Percentiles rank a stretch among this genome's conserved stretches.
Conservation (phyloP, 345 rosid genomes). For the Orychophragmus violaceus region DNA sequence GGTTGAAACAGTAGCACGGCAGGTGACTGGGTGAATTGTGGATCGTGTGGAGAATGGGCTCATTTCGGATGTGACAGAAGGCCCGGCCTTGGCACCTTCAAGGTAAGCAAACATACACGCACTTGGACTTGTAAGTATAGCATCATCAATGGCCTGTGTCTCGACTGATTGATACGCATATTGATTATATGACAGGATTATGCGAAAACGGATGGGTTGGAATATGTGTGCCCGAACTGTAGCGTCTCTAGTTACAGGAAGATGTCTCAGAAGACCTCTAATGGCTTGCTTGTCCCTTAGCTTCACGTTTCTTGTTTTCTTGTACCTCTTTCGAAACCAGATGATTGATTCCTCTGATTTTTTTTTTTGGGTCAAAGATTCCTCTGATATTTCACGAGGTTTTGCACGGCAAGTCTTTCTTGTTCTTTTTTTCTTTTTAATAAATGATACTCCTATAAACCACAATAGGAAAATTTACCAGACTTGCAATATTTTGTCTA, state of each 20-base stretch:
- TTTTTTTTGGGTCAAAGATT: no score
- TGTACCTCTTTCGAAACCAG: neutral
- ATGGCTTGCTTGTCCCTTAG: slow-evolving; percentile 38
- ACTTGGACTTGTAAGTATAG: neutral
- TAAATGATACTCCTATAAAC: neutral
- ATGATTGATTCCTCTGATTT: neutral
- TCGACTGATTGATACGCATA: neutral
- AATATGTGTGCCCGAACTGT: slow-evolving; percentile 94
- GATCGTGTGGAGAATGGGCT: slow-evolving; percentile 99
- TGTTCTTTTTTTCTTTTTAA: neutral
- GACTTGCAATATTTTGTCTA: no score
- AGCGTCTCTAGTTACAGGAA: slow-evolving; percentile 80
- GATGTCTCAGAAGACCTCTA: slow-evolving; percentile 72
- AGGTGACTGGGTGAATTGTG: slow-evolving; percentile 99
- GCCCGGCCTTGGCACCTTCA: slow-evolving; percentile 97
- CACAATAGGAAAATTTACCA: neutral
- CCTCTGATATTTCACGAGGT: slow-evolving; percentile 1
- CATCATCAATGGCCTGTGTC: neutral
- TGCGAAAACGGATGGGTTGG: slow-evolving; percentile 95
- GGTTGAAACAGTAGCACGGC: slow-evolving; percentile 85
- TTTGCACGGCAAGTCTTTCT: slow-evolving; percentile 13
- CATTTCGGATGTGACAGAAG: slow-evolving; percentile 99
- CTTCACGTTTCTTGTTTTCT: neutral
- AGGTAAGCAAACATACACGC: slow-evolving; percentile 41
- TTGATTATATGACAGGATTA: slow-evolving; percentile 59